These are phyloP conservation scores for Trichocomaceae sp. DNA, from an alignment of 2,329 filamentous ascomycete genomes.

Conservation along the genomic window DNA sequence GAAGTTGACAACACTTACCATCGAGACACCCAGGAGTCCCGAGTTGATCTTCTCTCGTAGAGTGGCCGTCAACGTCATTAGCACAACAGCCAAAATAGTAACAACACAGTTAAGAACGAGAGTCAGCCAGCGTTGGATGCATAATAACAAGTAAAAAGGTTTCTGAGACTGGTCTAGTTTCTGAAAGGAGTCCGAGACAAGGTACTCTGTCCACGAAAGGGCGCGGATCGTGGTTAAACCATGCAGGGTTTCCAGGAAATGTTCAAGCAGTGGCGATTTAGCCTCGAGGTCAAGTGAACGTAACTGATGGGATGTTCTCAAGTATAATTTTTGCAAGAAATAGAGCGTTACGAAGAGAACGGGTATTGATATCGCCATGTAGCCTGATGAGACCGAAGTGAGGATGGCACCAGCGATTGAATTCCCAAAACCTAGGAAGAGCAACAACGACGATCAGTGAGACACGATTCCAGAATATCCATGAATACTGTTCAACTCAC, in stretches of 20 bases:
- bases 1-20: conserved; percentile 51
- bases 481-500: conserved; percentile 17
- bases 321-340: conserved; percentile 50
- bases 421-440: conserved; percentile 2
- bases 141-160: conserved; percentile 52
- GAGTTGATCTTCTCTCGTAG: conserved; percentile 38
- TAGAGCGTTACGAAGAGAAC: conserved; percentile 43
- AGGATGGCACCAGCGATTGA: conserved; percentile 5
- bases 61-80: conserved; percentile 46
- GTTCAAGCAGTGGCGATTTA: conserved; percentile 52
- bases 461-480: not conserved
- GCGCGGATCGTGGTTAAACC: conserved; percentile 52
- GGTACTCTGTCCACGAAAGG: conserved; percentile 46
- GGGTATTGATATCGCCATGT: conserved; percentile 47
- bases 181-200: conserved; percentile 39
- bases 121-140: conserved; percentile 53
- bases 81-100: conserved; percentile 41
- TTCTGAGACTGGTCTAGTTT: conserved; percentile 50
- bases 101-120: conserved; percentile 48
- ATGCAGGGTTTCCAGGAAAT: conserved; percentile 52
- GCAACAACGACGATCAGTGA: not conserved
- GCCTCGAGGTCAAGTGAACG: conserved; percentile 56
- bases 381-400: conserved; percentile 35
- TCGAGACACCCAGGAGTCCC: conserved; percentile 47
- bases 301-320: conserved; percentile 55